A percentile compares a stretch with the other conserved stretches of the same genome.
These are phyloP conservation scores for Pseudophaeomoniella oleicola DNA, from an alignment of 2,329 filamentous ascomycete species.

Conservation along the genomic window DNA sequence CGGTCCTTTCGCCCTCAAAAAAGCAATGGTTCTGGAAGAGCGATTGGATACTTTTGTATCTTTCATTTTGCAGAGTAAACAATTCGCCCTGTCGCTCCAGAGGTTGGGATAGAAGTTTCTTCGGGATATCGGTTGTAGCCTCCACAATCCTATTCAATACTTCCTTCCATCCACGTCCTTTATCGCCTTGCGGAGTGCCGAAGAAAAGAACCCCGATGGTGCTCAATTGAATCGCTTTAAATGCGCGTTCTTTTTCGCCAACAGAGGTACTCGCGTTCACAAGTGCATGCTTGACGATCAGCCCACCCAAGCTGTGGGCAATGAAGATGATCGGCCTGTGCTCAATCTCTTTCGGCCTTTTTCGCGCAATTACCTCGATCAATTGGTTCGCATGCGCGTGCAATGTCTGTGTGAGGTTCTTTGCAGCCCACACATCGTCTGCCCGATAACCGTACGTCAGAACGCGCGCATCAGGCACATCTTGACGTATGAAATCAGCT, in stretches of 20 bases:
- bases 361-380: too few species aligned
- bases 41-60: too few species aligned
- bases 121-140: too few species aligned
- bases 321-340: constrained; percentile 9
- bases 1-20: too few species aligned
- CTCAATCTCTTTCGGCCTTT: too few species aligned
- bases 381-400: too few species aligned
- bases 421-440: constrained; percentile 19
- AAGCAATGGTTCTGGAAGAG: too few species aligned
- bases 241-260: neutral
- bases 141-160: too few species aligned
- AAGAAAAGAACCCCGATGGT: constrained; percentile 8
- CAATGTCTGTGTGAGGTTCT: constrained; percentile 19
- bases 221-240: constrained; percentile 1
- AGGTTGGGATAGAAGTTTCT: too few species aligned
- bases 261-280: neutral
- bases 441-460: constrained; percentile 18
- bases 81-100: too few species aligned
- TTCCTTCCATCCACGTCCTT: too few species aligned
- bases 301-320: constrained; percentile 8
- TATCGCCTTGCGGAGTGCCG: constrained; percentile 8
- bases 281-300: constrained; percentile 7
- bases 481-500: constrained; percentile 12
- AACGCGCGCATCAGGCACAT: constrained; percentile 16
- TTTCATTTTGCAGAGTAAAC: too few species aligned